Conservation (phyloP, 2,329 filamentous ascomycete species). For the Phialocephala sp. region DNA sequence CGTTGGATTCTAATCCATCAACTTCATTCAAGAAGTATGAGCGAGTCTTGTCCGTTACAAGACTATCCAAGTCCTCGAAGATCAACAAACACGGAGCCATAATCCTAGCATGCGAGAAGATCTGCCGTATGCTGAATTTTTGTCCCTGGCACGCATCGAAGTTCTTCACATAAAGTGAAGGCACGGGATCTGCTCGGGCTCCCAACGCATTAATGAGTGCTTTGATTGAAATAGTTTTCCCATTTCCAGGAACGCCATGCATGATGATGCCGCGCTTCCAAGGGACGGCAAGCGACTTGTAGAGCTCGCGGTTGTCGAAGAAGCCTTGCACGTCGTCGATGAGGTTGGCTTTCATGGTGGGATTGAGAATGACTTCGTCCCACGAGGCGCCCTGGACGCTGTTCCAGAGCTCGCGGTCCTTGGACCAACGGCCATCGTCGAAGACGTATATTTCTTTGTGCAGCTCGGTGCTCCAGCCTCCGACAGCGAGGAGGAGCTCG, state of each 20-base stretch:
- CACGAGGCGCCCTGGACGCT: conserved; percentile 60
- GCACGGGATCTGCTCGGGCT: conserved; percentile 55
- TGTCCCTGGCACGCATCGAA: conserved; percentile 57
- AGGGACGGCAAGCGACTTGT: conserved; percentile 66
- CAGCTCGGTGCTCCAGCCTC: conserved; percentile 60
- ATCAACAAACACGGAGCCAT: conserved; percentile 73
- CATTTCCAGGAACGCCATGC: conserved; percentile 69
- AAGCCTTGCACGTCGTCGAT: conserved; percentile 68
- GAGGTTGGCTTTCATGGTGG: conserved; percentile 67
- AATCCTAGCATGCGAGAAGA: conserved; percentile 64
- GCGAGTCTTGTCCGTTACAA: conserved; percentile 63
- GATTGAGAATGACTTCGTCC: conserved; percentile 69
- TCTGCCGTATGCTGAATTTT: conserved; percentile 56
- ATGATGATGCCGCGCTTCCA: conserved; percentile 74
- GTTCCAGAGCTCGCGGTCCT: conserved; percentile 63
- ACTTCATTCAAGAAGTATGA: conserved; percentile 78
- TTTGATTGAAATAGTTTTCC: conserved; percentile 75
- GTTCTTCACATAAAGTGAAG: conserved; percentile 66
- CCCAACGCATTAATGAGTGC: conserved; percentile 70
- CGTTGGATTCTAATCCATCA: conserved; percentile 71
- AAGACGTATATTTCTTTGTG: conserved; percentile 72
- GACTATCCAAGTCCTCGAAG: conserved; percentile 73
- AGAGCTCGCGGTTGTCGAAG: conserved; percentile 63
- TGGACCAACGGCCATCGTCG: conserved; percentile 65
- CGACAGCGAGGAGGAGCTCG: conserved; percentile 60